phyloP scores from a whole-genome alignment of 2,329 filamentous ascomycete species.

The Claviceps sp. region DNA sequence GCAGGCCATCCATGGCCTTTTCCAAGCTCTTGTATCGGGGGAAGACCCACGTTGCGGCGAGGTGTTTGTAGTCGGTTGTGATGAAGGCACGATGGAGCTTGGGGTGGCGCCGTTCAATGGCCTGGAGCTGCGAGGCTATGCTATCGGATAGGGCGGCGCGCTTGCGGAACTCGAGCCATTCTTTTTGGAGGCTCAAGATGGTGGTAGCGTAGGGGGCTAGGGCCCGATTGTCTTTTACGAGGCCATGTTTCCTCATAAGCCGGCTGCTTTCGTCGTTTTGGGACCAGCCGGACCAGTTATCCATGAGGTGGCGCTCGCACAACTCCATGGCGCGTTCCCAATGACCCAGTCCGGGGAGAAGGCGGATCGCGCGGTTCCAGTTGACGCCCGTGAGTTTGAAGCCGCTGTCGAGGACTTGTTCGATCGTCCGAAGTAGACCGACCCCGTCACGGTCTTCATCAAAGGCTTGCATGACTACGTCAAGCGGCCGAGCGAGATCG shows the following conservation, averaged over 20 bases:
- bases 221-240: slow-evolving; percentile 21
- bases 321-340: slow-evolving; percentile 55
- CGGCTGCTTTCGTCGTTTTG: slow-evolving; percentile 7
- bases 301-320: slow-evolving; percentile 69
- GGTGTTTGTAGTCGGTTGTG: slow-evolving; percentile 17
- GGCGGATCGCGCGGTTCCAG: slow-evolving; percentile 67
- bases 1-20: slow-evolving; percentile 15
- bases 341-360: slow-evolving; percentile 46
- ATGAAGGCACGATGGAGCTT: slow-evolving; percentile 27
- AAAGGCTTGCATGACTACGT: slow-evolving; percentile 34
- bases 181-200: slow-evolving; percentile 33
- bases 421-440: slow-evolving; percentile 37
- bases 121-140: slow-evolving; percentile 24
- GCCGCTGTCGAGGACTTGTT: slow-evolving; percentile 46
- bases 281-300: slow-evolving; percentile 62
- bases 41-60: slow-evolving; percentile 14
- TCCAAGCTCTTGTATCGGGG: slow-evolving; percentile 14
- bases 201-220: slow-evolving; percentile 23
- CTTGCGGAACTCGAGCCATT: slow-evolving; percentile 36
- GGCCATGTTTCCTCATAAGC: slow-evolving; percentile 21
- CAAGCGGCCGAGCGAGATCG: slow-evolving; percentile 35
- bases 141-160: slow-evolving; percentile 34
- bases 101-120: slow-evolving; percentile 27
- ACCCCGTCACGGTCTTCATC: slow-evolving; percentile 25
- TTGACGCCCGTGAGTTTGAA: slow-evolving; percentile 63